Percentiles rank a stretch among this genome's conserved stretches.
phyloP scores from a whole-genome alignment of 2,329 filamentous ascomycete genomes.

The Allantophomopsis lycopodina region DNA sequence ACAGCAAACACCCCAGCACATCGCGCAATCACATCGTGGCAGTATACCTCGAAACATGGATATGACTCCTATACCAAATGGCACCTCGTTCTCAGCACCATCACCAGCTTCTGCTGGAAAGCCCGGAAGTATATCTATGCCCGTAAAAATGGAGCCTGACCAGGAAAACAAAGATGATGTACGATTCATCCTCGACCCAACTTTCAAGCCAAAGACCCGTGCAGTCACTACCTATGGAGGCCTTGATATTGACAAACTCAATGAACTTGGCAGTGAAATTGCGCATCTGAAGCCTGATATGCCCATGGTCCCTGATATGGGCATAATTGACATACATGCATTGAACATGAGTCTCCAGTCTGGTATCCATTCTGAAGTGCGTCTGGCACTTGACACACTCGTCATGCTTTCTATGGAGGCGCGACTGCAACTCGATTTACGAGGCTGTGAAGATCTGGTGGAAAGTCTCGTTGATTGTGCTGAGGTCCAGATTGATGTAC shows the following conservation, averaged over 20 bases:
- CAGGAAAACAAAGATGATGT: background rate
- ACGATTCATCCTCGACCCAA: slow-evolving; percentile 7
- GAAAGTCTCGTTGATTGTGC: slow-evolving; percentile 84
- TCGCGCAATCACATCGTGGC: slow-evolving; percentile 29
- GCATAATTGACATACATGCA: slow-evolving; percentile 79
- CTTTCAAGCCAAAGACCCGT: slow-evolving; percentile 40
- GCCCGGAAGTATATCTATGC: slow-evolving; percentile 10
- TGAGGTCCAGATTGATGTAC: slow-evolving; percentile 70
- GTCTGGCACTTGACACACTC: slow-evolving; percentile 76
- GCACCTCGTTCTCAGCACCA: slow-evolving; percentile 26
- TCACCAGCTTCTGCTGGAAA: slow-evolving; percentile 26
- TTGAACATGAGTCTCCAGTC: slow-evolving; percentile 82
- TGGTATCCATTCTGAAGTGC: slow-evolving; percentile 80
- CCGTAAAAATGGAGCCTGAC: slow-evolving; percentile 5
- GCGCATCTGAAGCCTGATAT: slow-evolving; percentile 58
- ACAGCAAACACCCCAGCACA: slow-evolving; percentile 24
- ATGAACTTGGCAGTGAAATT: slow-evolving; percentile 44
- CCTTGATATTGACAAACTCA: slow-evolving; percentile 51
- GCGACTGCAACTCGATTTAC: slow-evolving; percentile 48
- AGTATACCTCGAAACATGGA: slow-evolving; percentile 23
- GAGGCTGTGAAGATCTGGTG: slow-evolving; percentile 73
- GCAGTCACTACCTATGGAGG: slow-evolving; percentile 54
- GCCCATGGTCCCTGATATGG: slow-evolving; percentile 64
- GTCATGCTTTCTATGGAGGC: slow-evolving; percentile 48
- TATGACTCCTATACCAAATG: slow-evolving; percentile 17